Conservation (phyloP, 2,329 filamentous ascomycete genomes). For the Trichophaea hybrida region DNA sequence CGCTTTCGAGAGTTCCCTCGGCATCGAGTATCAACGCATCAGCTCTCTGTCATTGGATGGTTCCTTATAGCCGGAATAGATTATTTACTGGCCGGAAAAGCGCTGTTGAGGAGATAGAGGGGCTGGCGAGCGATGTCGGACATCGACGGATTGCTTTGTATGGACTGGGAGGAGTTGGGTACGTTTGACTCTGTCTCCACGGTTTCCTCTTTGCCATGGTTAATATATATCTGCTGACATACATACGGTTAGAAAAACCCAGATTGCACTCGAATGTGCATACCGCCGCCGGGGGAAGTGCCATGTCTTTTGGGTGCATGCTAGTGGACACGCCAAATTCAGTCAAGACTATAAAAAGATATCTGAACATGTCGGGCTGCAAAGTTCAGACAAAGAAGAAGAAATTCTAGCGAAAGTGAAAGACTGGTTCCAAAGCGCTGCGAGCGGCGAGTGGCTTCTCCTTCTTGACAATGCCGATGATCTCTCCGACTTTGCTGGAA, state of each 20-base stretch:
- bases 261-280: background rate
- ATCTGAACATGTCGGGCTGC: background rate
- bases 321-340: background rate
- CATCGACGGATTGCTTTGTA: background rate
- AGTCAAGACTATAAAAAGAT: slow-evolving; percentile 4
- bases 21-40: background rate
- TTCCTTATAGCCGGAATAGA: background rate
- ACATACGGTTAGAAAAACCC: background rate
- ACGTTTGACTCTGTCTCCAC: background rate
- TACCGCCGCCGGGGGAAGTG: background rate
- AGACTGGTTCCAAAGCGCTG: slow-evolving; percentile 13
- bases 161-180: background rate
- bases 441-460: slow-evolving; percentile 13
- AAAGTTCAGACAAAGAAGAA: background rate
- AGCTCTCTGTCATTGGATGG: background rate
- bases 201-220: too few relatives aligned
- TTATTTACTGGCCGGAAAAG: background rate
- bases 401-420: background rate
- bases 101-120: background rate
- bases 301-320: slow-evolving; percentile 9
- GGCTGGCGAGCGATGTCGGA: background rate
- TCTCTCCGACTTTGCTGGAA: background rate
- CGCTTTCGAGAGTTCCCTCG: background rate
- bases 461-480: slow-evolving; percentile 14
- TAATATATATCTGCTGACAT: too few relatives aligned